These are phyloP conservation scores for Paraleonurus japonicus DNA, from an alignment of 257 asterid species.

Conservation along the genomic window DNA sequence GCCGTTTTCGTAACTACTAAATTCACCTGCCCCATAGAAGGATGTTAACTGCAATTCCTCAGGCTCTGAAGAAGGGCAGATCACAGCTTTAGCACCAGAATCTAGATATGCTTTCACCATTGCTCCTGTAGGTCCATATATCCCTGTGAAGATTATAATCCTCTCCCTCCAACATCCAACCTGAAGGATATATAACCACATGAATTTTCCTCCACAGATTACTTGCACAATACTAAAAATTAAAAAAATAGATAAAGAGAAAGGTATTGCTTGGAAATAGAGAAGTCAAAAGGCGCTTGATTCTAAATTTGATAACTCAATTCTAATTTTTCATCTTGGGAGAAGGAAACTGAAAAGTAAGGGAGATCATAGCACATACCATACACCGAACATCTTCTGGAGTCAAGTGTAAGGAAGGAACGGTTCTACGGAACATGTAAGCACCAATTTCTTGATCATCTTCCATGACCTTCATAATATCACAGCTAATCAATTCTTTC, in stretches of 20 bases:
- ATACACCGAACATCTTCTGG: conserved; percentile 91
- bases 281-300: not conserved
- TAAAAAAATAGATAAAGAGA: not conserved
- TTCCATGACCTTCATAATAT: conserved; percentile 82
- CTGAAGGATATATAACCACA: conserved; percentile 36
- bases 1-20: conserved; percentile 65
- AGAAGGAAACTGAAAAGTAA: not conserved
- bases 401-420: conserved; percentile 81
- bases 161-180: conserved; percentile 97
- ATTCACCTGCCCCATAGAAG: conserved; percentile 75
- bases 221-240: not conserved
- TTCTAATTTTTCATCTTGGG: conserved; percentile 10
- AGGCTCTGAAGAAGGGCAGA: conserved; percentile 88
- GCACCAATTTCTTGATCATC: conserved; percentile 97
- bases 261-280: not conserved
- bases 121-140: conserved; percentile 75
- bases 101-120: conserved; percentile 84
- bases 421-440: conserved; percentile 98
- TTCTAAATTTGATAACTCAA: not conserved
- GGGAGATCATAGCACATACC: conserved; percentile 50
- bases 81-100: conserved; percentile 93
- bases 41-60: conserved; percentile 72
- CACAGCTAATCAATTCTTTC: conserved; percentile 21
- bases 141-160: conserved; percentile 83
- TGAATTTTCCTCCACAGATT: not conserved